Evolutionary conservation across 106 monocot genomes (phyloP).

Genomic region (Dendrobium catenatum): DNA sequence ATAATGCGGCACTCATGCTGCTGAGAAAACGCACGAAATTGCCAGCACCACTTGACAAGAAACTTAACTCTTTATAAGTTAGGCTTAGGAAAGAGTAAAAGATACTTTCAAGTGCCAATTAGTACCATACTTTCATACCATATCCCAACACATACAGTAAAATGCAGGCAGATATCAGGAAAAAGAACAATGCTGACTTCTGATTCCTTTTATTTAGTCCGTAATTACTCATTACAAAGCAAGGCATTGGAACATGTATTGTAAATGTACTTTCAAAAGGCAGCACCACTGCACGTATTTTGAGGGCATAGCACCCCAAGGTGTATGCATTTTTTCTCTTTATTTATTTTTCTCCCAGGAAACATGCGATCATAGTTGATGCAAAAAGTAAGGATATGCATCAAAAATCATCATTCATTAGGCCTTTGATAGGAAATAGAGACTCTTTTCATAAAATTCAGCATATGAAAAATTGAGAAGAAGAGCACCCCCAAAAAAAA

Average conservation of each 20-base stretch:
- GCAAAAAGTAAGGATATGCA: background rate
- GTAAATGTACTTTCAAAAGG: background rate
- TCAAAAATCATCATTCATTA: background rate
- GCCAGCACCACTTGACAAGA: background rate
- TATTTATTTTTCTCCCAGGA: background rate
- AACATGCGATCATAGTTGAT: background rate
- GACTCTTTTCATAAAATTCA: no score
- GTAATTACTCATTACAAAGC: background rate
- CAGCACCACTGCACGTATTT: background rate
- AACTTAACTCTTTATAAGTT: background rate
- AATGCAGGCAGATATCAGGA: background rate
- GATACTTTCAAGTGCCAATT: background rate
- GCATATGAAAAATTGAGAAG: no score
- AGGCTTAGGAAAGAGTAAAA: background rate
- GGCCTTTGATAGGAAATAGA: background rate
- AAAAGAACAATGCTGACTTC: background rate
- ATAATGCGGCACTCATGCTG: background rate
- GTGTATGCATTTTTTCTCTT: background rate
- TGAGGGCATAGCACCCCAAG: background rate
- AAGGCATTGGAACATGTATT: background rate
- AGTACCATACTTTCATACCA: background rate
- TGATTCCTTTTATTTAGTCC: background rate
- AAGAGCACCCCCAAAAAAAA: no score
- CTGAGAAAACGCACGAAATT: background rate
- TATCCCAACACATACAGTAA: background rate